phyloP scores from a whole-genome alignment of 2,329 filamentous ascomycete genomes.

The Trichophyton simii region DNA sequence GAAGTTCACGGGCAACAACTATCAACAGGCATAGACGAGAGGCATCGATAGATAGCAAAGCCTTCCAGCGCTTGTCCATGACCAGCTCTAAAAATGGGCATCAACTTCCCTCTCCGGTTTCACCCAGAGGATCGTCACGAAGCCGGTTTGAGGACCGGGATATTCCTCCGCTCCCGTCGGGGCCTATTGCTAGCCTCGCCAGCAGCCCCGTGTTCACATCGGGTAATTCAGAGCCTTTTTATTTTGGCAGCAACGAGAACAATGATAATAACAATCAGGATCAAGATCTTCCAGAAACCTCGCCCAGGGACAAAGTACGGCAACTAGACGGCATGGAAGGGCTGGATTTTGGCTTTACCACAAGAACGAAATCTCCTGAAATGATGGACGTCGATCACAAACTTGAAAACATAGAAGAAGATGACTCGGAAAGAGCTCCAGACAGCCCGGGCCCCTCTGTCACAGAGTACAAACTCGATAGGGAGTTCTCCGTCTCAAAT shows the following conservation, averaged over 20 bases:
- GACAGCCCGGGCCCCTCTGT: conserved; percentile 4
- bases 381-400: not conserved
- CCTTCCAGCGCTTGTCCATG: conserved; percentile 10
- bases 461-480: conserved; percentile 14
- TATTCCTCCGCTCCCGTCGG: conserved; percentile 12
- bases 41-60: conserved; percentile 14
- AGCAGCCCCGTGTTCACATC: conserved; percentile 8
- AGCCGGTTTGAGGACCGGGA: conserved; percentile 9
- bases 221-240: conserved; percentile 3
- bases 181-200: conserved; percentile 10
- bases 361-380: not conserved
- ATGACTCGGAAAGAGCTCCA: not conserved
- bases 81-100: conserved; percentile 12
- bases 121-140: conserved; percentile 3
- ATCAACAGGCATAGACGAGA: conserved; percentile 12
- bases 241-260: not conserved
- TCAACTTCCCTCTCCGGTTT: conserved; percentile 5
- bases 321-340: not conserved
- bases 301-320: not conserved
- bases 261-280: not conserved
- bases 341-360: not conserved
- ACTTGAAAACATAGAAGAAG: not conserved
- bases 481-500: conserved; percentile 26
- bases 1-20: not conserved
- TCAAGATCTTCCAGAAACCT: not conserved